Base-by-base conservation (phyloP, 2,329 filamentous ascomycete species). In the Lasiodiplodia sp. region DNA sequence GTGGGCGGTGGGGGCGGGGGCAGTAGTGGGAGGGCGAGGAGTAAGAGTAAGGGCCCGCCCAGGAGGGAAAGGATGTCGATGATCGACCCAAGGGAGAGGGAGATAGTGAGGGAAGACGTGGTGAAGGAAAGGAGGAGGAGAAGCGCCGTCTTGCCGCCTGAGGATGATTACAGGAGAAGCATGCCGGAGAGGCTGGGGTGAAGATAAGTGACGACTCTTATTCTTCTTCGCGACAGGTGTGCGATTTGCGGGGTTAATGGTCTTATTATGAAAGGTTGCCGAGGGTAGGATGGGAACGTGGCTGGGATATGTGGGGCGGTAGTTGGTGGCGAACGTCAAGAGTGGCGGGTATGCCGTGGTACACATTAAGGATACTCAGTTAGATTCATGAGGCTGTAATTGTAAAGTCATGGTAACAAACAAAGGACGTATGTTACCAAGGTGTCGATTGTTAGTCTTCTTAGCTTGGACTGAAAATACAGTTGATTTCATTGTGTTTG, bases 121-220 rank as follows among this genome's bases (percentile, higher is more conserved):
- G 31, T 64, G 11, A 38, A 31, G 47, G 60, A 64, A 31, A 64
- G 60, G 31, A 64, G 60, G 60, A 52, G 60, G 60, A 64, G 34
- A 8, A 52, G 37, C 11, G 60, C 28, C 25, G 40, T 34, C 12
- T 34, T 34, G 31, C 58, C 40, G 31, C 47, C 60, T 11, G 25
- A n/a, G 10, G 8, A 16, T 3, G 60, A 64, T 12, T 64, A 64
- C 12, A 51, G 60, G 47, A 37, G 60, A 31, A 64, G 60, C 14
- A 18, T 64, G 60, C 60, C 60, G 44, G 58, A 49, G 58, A 63
- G 38, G 25, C 7, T 63, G 12, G 40, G 40, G 14, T 49, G 16
- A 23, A 21, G 18, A 21, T 21, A n/a, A n/a, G n/a, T n/a, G 8
- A 16, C 12, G 38, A 16, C 38, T 40, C 18, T 47, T 21, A 10